Base-by-base conservation (phyloP, 768 basidiomycete genomes). In the Boletus sp. region DNA sequence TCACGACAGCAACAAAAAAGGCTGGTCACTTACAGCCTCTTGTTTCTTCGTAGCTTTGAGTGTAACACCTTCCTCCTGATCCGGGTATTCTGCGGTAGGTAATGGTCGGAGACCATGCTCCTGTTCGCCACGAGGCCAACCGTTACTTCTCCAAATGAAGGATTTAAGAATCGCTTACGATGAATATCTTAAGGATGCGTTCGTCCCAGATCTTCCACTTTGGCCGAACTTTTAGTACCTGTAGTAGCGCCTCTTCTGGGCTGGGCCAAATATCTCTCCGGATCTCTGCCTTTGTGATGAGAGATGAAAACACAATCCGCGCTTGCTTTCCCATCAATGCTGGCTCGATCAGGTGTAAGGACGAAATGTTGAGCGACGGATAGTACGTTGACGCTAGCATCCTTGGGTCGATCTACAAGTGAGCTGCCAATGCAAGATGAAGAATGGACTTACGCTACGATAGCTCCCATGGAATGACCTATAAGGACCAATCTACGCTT, bases 291-390 rank as follows among this genome's bases (percentile, higher is more conserved):
- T 8, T 10, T 5, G 20, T 4, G 8, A 6, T 2, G 2, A 52
- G 36, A 7, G 32, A n/a, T 2, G 7, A 18, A 10, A 32, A 24
- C 24, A 12, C 52, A 0, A 40, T n/a, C 40, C 24, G 10, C 3
- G 9, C 30, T 1, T 33, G 20, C 17, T 47, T 11, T 15, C 18
- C 24, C 2, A 51, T 0, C 12, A 54, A 14, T 17, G 12, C 12
- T 15, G 52, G 42, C 33, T 54, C 50, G 2, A 60, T n/a, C 11
- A 62, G 36, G 30, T 62, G 58, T 5, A 57, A 47, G 7, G 58
- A 60, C 4, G 50, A 36, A 29, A 62, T 28, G 18, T 47, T 53
- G 29, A 63, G 32, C 30, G 15, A 18, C 5, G 53, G 61, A 32
- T 30, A 32, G 36, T 44, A 54, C 2, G 28, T 56, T 3, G 58